Conservation (phyloP, 352 stramenopile species). For the Thraustochytrium aureum region DNA sequence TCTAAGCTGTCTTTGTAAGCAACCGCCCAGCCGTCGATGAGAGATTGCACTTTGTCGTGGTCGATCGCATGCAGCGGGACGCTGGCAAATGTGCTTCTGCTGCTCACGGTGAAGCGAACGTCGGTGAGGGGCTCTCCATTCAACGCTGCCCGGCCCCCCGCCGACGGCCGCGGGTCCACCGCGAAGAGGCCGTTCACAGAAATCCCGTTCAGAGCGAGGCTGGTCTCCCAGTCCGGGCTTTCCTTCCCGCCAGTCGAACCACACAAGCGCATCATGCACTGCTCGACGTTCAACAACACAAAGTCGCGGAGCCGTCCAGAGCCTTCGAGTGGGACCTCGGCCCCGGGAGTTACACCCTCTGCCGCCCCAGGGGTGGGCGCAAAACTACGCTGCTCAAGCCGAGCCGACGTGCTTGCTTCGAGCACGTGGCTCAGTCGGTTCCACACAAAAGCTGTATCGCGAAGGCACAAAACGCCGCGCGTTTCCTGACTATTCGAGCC, state of each 20-base stretch:
- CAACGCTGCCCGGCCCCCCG: not conserved
- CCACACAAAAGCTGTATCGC: conserved; percentile 5
- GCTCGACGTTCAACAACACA: conserved; percentile 9
- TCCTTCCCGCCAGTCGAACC: not conserved
- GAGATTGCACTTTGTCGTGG: conserved; percentile 8
- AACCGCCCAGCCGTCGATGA: conserved; percentile 33
- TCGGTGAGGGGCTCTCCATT: conserved; percentile 21
- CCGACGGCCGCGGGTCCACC: not conserved
- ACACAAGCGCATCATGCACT: not conserved
- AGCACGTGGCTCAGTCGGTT: not conserved
- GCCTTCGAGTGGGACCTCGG: no score
- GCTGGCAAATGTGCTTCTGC: not conserved
- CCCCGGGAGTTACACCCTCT: no score
- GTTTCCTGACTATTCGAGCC: not conserved
- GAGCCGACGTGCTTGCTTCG: not conserved
- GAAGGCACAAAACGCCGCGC: not conserved
- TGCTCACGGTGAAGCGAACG: conserved; percentile 6
- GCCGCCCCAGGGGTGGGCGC: not conserved
- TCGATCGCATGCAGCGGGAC: conserved; percentile 49
- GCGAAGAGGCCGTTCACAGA: conserved; percentile 29
- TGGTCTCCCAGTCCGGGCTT: conserved; percentile 25
- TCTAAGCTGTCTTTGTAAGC: conserved; percentile 34
- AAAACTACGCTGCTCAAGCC: not conserved
- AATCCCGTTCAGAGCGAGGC: not conserved
- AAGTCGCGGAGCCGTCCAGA: conserved; percentile 50